Percentiles rank a stretch among this genome's conserved stretches.
phyloP scores from a whole-genome alignment of 148 eudicot genomes.

The Bassia scoparia region DNA sequence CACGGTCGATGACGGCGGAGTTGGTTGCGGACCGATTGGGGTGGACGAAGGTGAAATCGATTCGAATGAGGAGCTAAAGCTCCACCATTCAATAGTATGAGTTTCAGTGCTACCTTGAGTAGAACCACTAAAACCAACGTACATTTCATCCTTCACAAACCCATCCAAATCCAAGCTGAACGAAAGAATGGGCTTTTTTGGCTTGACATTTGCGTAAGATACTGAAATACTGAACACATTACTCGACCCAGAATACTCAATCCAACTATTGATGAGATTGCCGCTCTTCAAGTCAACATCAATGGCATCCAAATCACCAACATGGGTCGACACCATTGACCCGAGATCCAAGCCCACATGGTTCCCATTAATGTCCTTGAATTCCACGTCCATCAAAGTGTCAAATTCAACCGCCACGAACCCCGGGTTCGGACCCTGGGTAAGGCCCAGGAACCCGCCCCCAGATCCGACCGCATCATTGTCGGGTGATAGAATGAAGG shows the following conservation, averaged over 20 bases:
- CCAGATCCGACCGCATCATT: slow-evolving; percentile 41
- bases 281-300: slow-evolving; percentile 77
- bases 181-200: slow-evolving; percentile 49
- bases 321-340: slow-evolving; percentile 48
- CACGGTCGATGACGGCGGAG: slow-evolving; percentile 9
- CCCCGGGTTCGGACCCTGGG: slow-evolving; percentile 24
- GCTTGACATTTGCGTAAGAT: slow-evolving; percentile 73
- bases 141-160: slow-evolving; percentile 55
- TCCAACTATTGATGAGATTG: slow-evolving; percentile 66
- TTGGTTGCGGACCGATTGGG: slow-evolving; percentile 33
- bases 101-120: slow-evolving; percentile 90
- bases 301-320: slow-evolving; percentile 46
- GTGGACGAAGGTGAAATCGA: slow-evolving; percentile 1
- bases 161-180: slow-evolving; percentile 38
- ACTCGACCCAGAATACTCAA: slow-evolving; percentile 59
- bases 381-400: slow-evolving; percentile 74
- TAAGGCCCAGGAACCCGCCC: slow-evolving; percentile 52
- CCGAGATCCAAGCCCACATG: slow-evolving; percentile 81
- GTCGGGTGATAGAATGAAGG: slow-evolving; percentile 61
- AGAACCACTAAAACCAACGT: slow-evolving; percentile 75
- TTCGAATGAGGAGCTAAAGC: slow-evolving; percentile 59
- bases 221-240: slow-evolving; percentile 39
- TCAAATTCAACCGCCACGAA: slow-evolving; percentile 84
- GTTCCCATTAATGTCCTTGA: slow-evolving; percentile 67
- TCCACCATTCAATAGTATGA: slow-evolving; percentile 86